Conservation (phyloP, 2,329 filamentous ascomycete species). For the Pseudophaeomoniella oleicola region DNA sequence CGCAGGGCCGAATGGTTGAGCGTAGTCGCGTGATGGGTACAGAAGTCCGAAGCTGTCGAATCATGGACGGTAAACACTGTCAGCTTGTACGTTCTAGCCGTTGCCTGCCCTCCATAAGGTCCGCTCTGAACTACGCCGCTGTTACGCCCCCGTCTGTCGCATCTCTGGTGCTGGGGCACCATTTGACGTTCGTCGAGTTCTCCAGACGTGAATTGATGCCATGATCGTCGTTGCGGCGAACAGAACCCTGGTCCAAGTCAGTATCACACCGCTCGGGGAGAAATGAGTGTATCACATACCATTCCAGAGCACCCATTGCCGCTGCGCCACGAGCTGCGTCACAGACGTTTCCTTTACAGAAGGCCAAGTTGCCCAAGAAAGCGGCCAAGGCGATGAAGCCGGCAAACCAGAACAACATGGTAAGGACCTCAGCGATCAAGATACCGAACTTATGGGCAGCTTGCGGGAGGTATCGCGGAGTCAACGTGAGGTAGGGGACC, state of each 20-base stretch:
- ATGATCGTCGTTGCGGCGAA: constrained; percentile 37
- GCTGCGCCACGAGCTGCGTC: constrained; percentile 39
- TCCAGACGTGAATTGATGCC: constrained; percentile 31
- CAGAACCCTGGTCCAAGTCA: constrained; percentile 25
- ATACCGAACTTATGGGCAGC: constrained; percentile 51
- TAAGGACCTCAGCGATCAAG: constrained; percentile 53
- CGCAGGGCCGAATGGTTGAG: no score
- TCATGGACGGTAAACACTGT: no score
- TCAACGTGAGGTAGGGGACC: constrained; percentile 54
- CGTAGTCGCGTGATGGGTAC: no score
- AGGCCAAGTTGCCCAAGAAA: constrained; percentile 36
- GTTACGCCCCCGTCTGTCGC: not conserved
- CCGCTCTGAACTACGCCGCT: no score
- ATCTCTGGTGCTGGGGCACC: not conserved
- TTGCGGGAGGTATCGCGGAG: constrained; percentile 47
- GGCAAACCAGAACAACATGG: constrained; percentile 80
- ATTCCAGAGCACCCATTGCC: constrained; percentile 33
- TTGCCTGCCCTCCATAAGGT: no score
- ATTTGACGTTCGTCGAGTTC: constrained; percentile 16
- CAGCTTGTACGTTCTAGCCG: no score
- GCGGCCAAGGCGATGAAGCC: constrained; percentile 55
- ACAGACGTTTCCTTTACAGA: constrained; percentile 43
- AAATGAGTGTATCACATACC: constrained; percentile 23
- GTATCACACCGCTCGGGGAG: constrained; percentile 1
- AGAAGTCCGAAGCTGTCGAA: no score